A percentile compares a stretch with the other conserved stretches of the same genome.
These are phyloP conservation scores for Wickerhamomyces mucosus DNA, from an alignment of 805 yeast genomes.

Conservation along the genomic window DNA sequence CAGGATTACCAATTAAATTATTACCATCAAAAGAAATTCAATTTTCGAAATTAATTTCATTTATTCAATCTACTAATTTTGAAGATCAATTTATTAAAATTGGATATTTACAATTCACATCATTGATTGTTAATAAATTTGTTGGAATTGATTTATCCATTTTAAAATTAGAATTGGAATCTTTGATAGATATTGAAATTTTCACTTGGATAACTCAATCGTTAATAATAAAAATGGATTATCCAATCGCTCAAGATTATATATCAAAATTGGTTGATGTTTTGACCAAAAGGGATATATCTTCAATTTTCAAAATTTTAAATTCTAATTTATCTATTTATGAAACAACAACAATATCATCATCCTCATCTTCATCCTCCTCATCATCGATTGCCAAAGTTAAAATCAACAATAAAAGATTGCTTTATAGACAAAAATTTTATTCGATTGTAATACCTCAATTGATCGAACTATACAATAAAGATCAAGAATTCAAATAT, in stretches of 20 bases:
- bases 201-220: constrained; percentile 69
- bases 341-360: too few species aligned
- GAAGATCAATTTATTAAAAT: constrained; percentile 24
- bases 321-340: constrained; percentile 60
- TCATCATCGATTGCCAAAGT: constrained; percentile 17
- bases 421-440: constrained; percentile 73
- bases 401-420: constrained; percentile 48
- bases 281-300: constrained; percentile 26
- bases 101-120: constrained; percentile 46
- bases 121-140: constrained; percentile 54
- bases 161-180: constrained; percentile 2
- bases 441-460: constrained; percentile 52
- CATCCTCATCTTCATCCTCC: too few species aligned
- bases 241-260: constrained; percentile 22
- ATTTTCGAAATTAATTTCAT: constrained; percentile 3
- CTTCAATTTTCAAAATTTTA: constrained; percentile 53
- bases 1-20: not conserved
- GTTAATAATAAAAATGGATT: constrained; percentile 49
- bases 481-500: constrained; percentile 1
- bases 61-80: constrained; percentile 6
- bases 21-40: constrained; percentile 1
- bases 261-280: constrained; percentile 27
- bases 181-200: constrained; percentile 36
- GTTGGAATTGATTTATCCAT: not conserved
- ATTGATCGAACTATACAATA: constrained; percentile 38